Evolutionary conservation across 2,329 filamentous ascomycete species (phyloP).

Genomic region (Chaetomiaceae sp.): DNA sequence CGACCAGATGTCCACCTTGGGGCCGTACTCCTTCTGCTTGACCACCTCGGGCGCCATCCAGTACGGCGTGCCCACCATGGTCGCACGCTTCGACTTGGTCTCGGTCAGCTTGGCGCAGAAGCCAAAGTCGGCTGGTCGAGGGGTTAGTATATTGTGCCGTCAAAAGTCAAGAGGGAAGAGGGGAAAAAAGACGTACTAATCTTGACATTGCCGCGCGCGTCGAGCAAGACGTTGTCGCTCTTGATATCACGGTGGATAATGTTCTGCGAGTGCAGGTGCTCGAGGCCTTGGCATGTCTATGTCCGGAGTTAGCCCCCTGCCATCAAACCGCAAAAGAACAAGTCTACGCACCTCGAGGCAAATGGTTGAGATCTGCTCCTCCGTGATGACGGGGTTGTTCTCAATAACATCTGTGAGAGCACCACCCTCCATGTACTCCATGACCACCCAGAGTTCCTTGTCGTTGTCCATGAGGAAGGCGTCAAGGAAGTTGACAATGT

Average conservation of each 20-base stretch:
- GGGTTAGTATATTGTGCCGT: background rate
- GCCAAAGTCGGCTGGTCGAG: conserved; percentile 78
- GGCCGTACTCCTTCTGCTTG: conserved; percentile 98
- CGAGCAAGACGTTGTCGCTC: conserved; percentile 94
- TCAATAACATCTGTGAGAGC: conserved; percentile 97
- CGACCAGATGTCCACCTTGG: conserved; percentile 98
- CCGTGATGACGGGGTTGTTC: conserved; percentile 88
- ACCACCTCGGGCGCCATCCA: conserved; percentile 99
- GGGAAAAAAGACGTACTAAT: conserved; percentile 66
- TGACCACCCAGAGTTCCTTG: conserved; percentile 96
- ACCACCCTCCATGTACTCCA: conserved; percentile 99
- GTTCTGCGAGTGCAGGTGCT: conserved; percentile 90
- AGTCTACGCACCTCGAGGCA: conserved; percentile 73
- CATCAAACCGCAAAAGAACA: background rate
- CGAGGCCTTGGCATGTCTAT: conserved; percentile 90
- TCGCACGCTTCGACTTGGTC: conserved; percentile 92
- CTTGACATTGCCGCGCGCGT: conserved; percentile 93
- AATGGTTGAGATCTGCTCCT: conserved; percentile 97
- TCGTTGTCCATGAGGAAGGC: conserved; percentile 94
- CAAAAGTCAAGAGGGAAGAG: background rate
- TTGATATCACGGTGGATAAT: conserved; percentile 99
- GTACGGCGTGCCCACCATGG: conserved; percentile 98
- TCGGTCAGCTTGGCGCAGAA: conserved; percentile 99
- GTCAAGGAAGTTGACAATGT: conserved; percentile 98
- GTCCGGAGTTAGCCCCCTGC: conserved; percentile 2